A percentile compares a stretch with the other conserved stretches of the same genome.
phyloP scores from a whole-genome alignment of 371 early-diverging fungal genomes.

The Circinella umbellata region DNA sequence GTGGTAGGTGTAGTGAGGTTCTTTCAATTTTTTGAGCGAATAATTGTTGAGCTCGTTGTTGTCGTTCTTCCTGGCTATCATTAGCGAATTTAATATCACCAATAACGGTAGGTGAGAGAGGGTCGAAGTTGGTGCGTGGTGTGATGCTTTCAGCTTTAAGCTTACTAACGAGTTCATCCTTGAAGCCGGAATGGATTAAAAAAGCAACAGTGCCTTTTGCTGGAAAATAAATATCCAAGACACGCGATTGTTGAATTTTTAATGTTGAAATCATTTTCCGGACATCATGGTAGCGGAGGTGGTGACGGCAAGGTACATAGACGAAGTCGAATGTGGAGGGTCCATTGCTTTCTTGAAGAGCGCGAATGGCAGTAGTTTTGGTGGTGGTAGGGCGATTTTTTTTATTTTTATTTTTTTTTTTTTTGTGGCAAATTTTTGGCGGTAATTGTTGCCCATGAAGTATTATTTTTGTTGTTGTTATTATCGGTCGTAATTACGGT shows the following conservation, averaged over 20 bases:
- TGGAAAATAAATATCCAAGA: constrained; percentile 1
- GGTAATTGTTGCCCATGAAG: background rate
- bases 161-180: background rate
- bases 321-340: too few species aligned
- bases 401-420: too few species aligned
- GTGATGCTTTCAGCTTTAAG: background rate
- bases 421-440: background rate
- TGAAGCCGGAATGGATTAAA: background rate
- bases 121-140: background rate
- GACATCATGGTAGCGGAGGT: too few species aligned
- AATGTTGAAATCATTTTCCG: background rate
- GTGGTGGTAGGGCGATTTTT: too few species aligned
- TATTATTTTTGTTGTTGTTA: too few species aligned
- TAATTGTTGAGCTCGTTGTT: background rate
- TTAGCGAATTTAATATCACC: background rate
- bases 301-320: background rate
- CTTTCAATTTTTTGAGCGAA: background rate
- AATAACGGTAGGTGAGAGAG: background rate
- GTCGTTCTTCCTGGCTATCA: background rate
- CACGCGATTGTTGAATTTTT: background rate
- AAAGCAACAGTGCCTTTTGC: background rate
- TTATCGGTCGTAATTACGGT: too few species aligned
- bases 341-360: too few species aligned
- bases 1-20: background rate
- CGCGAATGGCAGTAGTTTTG: too few species aligned